A percentile compares a stretch with the other conserved stretches of the same genome.
phyloP scores from a whole-genome alignment of 768 basidiomycete genomes.

The Crepidotus variabilis region DNA sequence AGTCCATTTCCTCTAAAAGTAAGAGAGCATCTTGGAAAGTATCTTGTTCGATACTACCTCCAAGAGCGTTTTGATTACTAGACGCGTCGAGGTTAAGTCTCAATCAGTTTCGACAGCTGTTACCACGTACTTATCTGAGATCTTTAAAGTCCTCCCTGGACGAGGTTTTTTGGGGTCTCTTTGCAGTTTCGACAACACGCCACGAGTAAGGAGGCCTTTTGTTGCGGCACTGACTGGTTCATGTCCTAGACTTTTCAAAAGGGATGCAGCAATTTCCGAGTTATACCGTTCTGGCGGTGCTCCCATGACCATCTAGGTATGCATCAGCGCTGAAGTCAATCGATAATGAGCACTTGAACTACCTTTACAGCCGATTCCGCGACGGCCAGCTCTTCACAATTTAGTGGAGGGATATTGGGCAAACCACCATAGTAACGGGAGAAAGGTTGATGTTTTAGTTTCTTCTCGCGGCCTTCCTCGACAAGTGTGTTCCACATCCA shows the following conservation, averaged over 20 bases:
- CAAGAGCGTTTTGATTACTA: constrained; percentile 67
- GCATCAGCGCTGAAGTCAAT: not conserved
- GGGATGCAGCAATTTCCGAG: constrained; percentile 46
- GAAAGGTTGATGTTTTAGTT: constrained; percentile 55
- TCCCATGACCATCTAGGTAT: constrained; percentile 70
- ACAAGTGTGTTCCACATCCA: constrained; percentile 71
- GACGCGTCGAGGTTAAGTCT: not conserved
- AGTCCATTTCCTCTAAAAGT: constrained; percentile 51
- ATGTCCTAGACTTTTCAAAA: constrained; percentile 59
- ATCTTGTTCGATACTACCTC: constrained; percentile 60
- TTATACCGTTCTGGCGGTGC: constrained; percentile 70
- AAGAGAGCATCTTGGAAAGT: constrained; percentile 69
- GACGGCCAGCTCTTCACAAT: constrained; percentile 40
- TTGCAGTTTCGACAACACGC: constrained; percentile 62
- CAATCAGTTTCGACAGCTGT: not conserved
- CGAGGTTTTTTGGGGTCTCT: constrained; percentile 58
- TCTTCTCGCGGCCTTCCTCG: constrained; percentile 75
- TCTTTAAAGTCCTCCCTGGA: constrained; percentile 73
- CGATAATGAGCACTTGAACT: not conserved
- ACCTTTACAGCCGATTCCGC: constrained; percentile 78
- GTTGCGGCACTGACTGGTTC: constrained; percentile 52
- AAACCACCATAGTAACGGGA: constrained; percentile 38
- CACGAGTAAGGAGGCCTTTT: constrained; percentile 56
- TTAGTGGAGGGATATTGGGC: constrained; percentile 21
- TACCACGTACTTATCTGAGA: constrained; percentile 59